Evolutionary conservation across 2,329 filamentous ascomycete species (phyloP), one percentile per base, ranked within the genome.

Genomic region (Ilyonectria sp.): DNA sequence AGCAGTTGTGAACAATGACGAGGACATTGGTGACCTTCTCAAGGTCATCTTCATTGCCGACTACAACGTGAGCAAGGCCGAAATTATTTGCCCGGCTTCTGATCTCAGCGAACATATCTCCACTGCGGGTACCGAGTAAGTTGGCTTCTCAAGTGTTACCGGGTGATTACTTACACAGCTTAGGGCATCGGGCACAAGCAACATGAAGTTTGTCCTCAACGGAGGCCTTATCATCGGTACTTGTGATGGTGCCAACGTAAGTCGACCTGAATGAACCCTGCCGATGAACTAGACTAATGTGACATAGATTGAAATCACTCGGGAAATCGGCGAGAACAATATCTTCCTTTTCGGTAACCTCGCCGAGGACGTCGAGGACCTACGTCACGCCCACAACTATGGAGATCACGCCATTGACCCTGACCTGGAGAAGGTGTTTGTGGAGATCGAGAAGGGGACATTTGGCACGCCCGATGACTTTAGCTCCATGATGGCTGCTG

Each of bases 131-230:
- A 99, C 96, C 1, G 96, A 99, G 87, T 89, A 79, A 81, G 86
- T 84, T 23, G 13, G 5, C 3, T 40, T 23, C 17, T 15, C 53
- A 37, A 4, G 15, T 33, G 2, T 19, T n/a, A n/a, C 26, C 17
- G 23, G 6, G 3, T 47, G 8, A 44, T 56, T 33, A 23, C 35
- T 59, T 57, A 55, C 50, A 15, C 19, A 26, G 6, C 23, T 9
- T 55, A 88, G 86, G 79, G 90, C 90, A 21, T 91, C 89, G 71
- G 95, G 95, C 70, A 97, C 94, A 13, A 97, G 94, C 78, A 99
- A 99, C 89, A 99, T 99, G 96, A 99, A 99, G 83, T 99, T 99
- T 81, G 96, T 98, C 15, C 87, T 99, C 77, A 99, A 98, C 77
- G 96, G 96, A 71, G 96, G 96, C 71, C 86, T 99, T 69, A 97